Evolutionary conservation across 139 green algal species (phyloP), one percentile per base, ranked within the genome.

Genomic region (Coelastrella sp.): DNA sequence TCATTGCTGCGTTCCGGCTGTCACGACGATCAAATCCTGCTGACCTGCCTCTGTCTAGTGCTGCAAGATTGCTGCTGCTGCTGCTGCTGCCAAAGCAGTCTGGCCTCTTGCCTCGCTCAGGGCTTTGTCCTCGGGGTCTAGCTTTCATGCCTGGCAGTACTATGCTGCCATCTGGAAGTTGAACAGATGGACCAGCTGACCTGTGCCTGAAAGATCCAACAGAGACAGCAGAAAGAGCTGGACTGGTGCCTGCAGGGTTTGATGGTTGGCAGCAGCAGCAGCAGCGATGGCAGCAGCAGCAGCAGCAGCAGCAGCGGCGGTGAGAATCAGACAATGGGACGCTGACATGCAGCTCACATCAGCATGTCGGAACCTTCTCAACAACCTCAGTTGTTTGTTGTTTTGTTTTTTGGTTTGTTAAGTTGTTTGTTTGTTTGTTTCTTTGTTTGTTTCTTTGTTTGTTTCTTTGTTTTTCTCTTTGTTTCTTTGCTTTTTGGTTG

Each of bases 111-210:
- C 65, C 56, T 7, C 86, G 11, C 60, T 91, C 87, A 22, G 87
- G 87, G 87, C 78, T 87, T 17, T 91, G 87, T 6, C 87, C 87
- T 9, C 66, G n/a, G 0, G 70, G 56, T 22, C 85, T 57, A 20
- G 85, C 85, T 49, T 60, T 73, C 85, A 90, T 84, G 1, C 85
- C 85, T 7, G 85, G 85, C 58, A 90, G 74, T 17, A 84, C 85
- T 8, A 90, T 19, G 58, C 73, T 84, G 73, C 85, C 85, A 20
- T 90, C 85, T 84, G 73, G 25, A 9, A 90, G 74, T 78, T 90
- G 85, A 22, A 85, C 83, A 56, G 82, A 65, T 59, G 8, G 58
- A 1, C 8, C 57, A 17, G 81, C 81, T 10, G 68, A 11, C 8
- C 68, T 24, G 22, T 85, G 79, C 20, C 60, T 70, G 20, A 57